Evolutionary conservation across 106 monocot genomes (phyloP), one percentile per base, ranked within the genome.

Genomic region (Hemerocallis citrina): DNA sequence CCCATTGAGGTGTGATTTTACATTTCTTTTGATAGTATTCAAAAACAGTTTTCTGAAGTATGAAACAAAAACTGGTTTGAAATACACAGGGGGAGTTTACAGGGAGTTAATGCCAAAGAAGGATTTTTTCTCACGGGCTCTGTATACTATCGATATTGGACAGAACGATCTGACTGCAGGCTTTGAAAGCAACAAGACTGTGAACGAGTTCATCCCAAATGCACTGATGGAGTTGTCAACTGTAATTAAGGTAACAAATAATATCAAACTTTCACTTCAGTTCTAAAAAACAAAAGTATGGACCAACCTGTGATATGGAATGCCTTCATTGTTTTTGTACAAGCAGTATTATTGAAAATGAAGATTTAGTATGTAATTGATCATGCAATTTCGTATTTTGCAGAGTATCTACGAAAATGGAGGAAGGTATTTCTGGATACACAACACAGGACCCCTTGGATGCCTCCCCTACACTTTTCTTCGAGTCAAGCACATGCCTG

Each of bases 101-200:
- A 71, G 52, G 23, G 45, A 61, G 7, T 39, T 72, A 19, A 52
- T 86, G 46, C 85, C 81, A 0, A 67, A 34, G 4, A 29, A 77
- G 38, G 68, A 71, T 29, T 71, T 71, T 31, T 86, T 81, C 80
- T 68, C 68, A 4, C 54, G 42, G 32, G 80, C 85, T 4, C 59
- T 85, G 40, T 85, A 85, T 41, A 80, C 76, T 8, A 50, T 80
- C 20, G 80, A 85, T 50, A 80, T 85, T 27, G 85, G 85, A 5
- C 80, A 81, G 64, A 86, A 86, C 38, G 85, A 86, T 55, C 66
- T 86, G 16, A 78, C 74, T 8, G 45, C 70, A 14, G 70, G 68
- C 32, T 68, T 52, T 28, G 48, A 64, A 59, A 9, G 7, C 14
- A 43, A 68, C 48, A 72, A 30, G 31, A 27, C 75, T 1, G 15